phyloP scores from a whole-genome alignment of 768 basidiomycete genomes.

The Hortiboletus flavorubellus region DNA sequence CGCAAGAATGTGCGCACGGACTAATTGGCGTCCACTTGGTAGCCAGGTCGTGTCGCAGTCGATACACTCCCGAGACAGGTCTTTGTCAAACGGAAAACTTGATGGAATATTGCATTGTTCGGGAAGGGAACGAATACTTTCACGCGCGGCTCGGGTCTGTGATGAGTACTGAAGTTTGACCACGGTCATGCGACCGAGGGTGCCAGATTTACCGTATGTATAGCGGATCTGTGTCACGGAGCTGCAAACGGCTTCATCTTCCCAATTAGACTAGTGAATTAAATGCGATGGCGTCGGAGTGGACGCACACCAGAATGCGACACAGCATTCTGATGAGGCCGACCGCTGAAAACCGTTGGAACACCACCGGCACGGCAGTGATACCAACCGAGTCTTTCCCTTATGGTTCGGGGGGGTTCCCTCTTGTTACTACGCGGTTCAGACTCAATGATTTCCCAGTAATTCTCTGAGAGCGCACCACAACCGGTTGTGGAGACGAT shows the following conservation, averaged over 20 bases:
- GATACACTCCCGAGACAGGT: conserved; percentile 21
- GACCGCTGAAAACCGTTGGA: not conserved
- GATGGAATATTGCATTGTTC: conserved; percentile 10
- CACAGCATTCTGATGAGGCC: conserved; percentile 4
- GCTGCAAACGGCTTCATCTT: no score
- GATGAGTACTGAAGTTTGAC: not conserved
- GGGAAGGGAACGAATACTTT: conserved; percentile 14
- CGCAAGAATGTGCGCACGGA: conserved; percentile 31
- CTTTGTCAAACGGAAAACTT: conserved; percentile 11
- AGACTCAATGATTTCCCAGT: not conserved
- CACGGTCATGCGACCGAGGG: not conserved
- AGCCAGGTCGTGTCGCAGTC: conserved; percentile 23
- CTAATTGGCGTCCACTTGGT: conserved; percentile 19
- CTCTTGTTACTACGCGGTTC: not conserved
- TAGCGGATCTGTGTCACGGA: not conserved
- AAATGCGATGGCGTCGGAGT: no score
- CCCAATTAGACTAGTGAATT: no score
- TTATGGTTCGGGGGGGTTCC: no score
- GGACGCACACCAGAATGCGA: not conserved
- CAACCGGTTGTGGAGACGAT: not conserved
- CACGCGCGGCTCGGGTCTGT: conserved; percentile 11
- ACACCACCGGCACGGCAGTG: not conserved
- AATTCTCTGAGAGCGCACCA: not conserved
- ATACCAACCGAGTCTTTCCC: not conserved
- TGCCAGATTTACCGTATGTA: no score